Base-by-base conservation (phyloP, 169 alveolate genomes). In the Eimeria zaria region DNA sequence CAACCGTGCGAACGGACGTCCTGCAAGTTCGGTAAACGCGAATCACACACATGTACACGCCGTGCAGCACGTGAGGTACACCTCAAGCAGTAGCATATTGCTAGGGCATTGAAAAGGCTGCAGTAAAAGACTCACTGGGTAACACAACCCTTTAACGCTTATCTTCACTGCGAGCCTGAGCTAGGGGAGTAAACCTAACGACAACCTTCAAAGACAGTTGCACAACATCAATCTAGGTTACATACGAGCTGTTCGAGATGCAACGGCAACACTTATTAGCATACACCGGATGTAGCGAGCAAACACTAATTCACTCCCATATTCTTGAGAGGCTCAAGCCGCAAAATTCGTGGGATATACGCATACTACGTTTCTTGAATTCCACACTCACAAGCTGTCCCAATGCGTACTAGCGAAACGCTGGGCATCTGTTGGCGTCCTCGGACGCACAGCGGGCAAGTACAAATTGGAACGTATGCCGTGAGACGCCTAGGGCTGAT, bases 181-280 rank as follows among this genome's bases (percentile, higher is more conserved):
- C 2, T 27, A 64, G 12, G 22, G 74, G 14, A 64, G 36, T 27
- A 0, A 64, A 27, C 11, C 7, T 27, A 7, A 8, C 4, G 16
- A 20, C 16, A 64, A 0, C 36, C n/a, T 64, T 18, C 27, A 0
- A 20, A n/a, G 27, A 6, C 83, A 39, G 9, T 2, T 73, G 33
- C 83, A 22, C 53, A 14, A 0, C 3, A 2, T 39, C 16, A 9
- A 53, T 39, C 55, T 14, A 51, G 51, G 55, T 14, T 4, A 73
- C 83, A 39, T 73, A 73, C 83, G 33, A 73, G 83, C 83, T 73
- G 83, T 33, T 39, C 83, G 55, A 33, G 53, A 39, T 73, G 53
- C 27, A 67, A 12, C 2, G 48, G 78, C 20, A 30, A 33, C 8
- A 24, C 12, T 30, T 16, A 36, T 33, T 24, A 73, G 55, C 27